Evolutionary conservation across 768 basidiomycete genomes (phyloP), one percentile per base, ranked within the genome.

Genomic region (Polyporus arcularius): DNA sequence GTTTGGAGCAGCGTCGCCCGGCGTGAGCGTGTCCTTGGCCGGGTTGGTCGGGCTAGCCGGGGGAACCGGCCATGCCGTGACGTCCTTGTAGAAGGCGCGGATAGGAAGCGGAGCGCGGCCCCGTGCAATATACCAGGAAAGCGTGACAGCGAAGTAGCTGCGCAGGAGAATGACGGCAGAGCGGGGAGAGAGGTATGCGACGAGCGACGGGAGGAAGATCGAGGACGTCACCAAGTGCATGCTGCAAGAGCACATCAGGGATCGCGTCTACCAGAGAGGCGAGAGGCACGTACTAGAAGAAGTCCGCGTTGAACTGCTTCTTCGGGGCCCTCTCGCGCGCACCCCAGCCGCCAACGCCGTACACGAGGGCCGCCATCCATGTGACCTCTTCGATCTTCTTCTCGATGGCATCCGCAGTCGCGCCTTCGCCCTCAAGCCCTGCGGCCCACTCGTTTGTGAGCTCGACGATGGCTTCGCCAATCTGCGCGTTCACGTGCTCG

Each of bases 161-260:
- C 81, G 82, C n/a, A 92, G 78, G 14, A 90, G 75, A 15, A 82
- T 71, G 4, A 74, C 75, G 58, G 83, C 80, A 0, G 82, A 84
- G 0, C 70, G 43, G 0, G 77, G 77, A 5, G 76, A 70, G 61
- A 70, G 68, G 9, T 58, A 52, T 8, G 68, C 65, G 38, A 80
- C 65, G 45, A 85, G 58, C 1, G 86, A 81, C 0, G 84, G 77
- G 30, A 88, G 67, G 76, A 89, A 88, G 21, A 88, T 67, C 4
- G 83, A 77, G 4, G 87, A 88, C 0, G 89, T 92, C 41, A 89
- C 80, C 1, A 86, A 72, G 63, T 85, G 89, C 74, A 87, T 83
- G 14, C 87, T 90, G 41, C 31, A 12, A 26, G 26, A 26, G 18
- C 16, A 38, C 32, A 38, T 32, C 18, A 6, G 16, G 45, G 15